phyloP scores from a whole-genome alignment of 257 asterid genomes.

The Avicennia marina region DNA sequence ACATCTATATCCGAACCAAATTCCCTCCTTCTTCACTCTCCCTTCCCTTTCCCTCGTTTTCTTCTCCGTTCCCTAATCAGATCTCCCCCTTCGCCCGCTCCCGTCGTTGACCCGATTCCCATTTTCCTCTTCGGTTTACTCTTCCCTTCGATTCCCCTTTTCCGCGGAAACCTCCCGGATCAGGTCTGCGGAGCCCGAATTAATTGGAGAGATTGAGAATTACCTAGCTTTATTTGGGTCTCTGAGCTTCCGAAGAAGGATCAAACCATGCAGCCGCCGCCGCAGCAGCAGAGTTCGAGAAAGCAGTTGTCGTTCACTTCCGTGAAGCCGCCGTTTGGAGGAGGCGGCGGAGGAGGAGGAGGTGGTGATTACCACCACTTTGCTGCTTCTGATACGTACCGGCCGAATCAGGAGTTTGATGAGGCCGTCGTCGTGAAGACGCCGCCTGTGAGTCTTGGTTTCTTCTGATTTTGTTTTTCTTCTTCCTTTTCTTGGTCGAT shows the following conservation, averaged over 20 bases:
- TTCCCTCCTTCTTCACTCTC: constrained; percentile 49
- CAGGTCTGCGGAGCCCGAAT: constrained; percentile 18
- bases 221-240: background rate
- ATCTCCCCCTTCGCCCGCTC: constrained; percentile 34
- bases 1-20: constrained; percentile 83
- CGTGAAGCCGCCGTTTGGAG: constrained; percentile 63
- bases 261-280: constrained; percentile 51
- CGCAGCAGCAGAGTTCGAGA: constrained; percentile 38
- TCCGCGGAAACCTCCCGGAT: constrained; percentile 13
- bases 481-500: background rate
- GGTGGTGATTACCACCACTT: constrained; percentile 60
- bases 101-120: constrained; percentile 18
- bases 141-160: constrained; percentile 8
- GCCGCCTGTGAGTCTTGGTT: constrained; percentile 52
- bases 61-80: constrained; percentile 52
- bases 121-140: constrained; percentile 7
- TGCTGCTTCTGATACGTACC: constrained; percentile 35
- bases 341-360: constrained; percentile 40
- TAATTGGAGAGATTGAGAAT: constrained; percentile 9
- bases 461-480: constrained; percentile 1
- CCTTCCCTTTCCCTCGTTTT: constrained; percentile 46
- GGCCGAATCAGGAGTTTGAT: constrained; percentile 37
- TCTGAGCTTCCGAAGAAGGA: constrained; percentile 18
- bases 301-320: constrained; percentile 65
- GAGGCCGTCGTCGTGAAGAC: constrained; percentile 58